A percentile compares a stretch with the other conserved stretches of the same genome.
phyloP scores from a whole-genome alignment of 495 filamentous ascomycete genomes.

The Penicillium desertorum region DNA sequence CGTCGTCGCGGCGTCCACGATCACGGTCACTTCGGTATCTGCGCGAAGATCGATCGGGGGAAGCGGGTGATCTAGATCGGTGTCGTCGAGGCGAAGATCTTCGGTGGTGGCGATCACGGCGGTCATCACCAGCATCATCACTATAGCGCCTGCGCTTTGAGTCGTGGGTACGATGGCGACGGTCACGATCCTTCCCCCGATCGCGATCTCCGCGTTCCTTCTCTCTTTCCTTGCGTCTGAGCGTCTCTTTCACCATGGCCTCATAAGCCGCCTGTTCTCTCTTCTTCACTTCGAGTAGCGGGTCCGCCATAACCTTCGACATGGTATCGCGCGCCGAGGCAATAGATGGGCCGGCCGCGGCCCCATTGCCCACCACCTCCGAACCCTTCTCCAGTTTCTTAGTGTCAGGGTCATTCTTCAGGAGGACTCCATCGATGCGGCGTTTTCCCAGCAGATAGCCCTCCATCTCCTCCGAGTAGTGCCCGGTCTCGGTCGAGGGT shows the following conservation, averaged over 20 bases:
- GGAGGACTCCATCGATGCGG: slow-evolving; percentile 76
- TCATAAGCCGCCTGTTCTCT: slow-evolving; percentile 91
- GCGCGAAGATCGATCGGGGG: slow-evolving; percentile 27
- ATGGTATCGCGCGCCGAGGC: slow-evolving; percentile 70
- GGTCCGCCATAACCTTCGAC: slow-evolving; percentile 83
- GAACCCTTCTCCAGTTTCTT: slow-evolving; percentile 81
- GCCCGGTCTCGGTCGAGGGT: slow-evolving; percentile 72
- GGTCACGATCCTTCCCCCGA: slow-evolving; percentile 24
- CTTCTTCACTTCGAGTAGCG: slow-evolving; percentile 86
- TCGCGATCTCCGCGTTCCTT: slow-evolving; percentile 49
- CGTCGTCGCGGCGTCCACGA: slow-evolving; percentile 19
- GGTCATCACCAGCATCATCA: slow-evolving; percentile 31
- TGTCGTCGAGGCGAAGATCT: slow-evolving; percentile 31
- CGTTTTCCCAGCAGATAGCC: slow-evolving; percentile 91
- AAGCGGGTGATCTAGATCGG: slow-evolving; percentile 39
- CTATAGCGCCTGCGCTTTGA: slow-evolving; percentile 32
- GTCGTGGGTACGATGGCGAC: slow-evolving; percentile 25
- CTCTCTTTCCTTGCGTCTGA: slow-evolving; percentile 66
- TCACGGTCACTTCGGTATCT: slow-evolving; percentile 36
- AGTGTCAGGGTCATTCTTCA: slow-evolving; percentile 72
- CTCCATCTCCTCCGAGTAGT: slow-evolving; percentile 90
- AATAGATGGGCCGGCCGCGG: slow-evolving; percentile 59
- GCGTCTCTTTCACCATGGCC: slow-evolving; percentile 80
- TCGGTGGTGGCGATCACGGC: slow-evolving; percentile 28
- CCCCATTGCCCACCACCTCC: slow-evolving; percentile 61